Evolutionary conservation across 129 eudicot genomes (phyloP).

Genomic region (Tagetes patula): DNA sequence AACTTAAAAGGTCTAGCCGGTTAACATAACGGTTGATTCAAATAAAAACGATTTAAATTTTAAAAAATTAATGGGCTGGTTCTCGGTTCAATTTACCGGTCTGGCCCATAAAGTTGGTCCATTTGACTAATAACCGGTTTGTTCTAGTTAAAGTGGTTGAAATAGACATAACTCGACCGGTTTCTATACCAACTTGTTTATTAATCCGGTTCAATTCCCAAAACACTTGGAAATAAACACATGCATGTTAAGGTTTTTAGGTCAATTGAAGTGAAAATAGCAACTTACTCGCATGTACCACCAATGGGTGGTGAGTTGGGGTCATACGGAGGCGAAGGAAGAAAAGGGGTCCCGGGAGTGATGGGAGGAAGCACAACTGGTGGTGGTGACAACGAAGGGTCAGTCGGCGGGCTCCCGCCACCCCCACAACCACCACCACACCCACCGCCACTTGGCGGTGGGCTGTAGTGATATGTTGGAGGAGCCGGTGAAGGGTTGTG

Average conservation of each 20-base stretch:
- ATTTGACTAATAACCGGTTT: too few species aligned
- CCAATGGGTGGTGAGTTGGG: conserved; percentile 68
- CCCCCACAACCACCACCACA: conserved; percentile 16
- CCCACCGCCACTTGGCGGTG: conserved; percentile 41
- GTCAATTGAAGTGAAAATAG: neutral
- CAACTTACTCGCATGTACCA: conserved; percentile 73
- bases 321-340: conserved; percentile 61
- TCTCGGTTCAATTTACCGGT: too few species aligned
- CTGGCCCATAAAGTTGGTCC: too few species aligned
- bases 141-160: too few species aligned
- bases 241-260: neutral
- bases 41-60: too few species aligned
- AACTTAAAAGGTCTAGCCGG: too few species aligned
- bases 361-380: conserved; percentile 37
- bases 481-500: conserved; percentile 40
- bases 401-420: conserved; percentile 28
- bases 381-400: conserved; percentile 53
- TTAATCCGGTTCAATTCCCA: too few species aligned
- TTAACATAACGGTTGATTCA: too few species aligned
- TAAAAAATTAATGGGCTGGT: too few species aligned
- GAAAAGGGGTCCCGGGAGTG: conserved; percentile 44
- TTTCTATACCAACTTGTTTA: too few species aligned
- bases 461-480: conserved; percentile 40
- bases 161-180: too few species aligned
- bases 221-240: too few species aligned